Evolutionary conservation across 1,284 basidiomycete species (phyloP).

Genomic region (Pisolithus thermaeus): DNA sequence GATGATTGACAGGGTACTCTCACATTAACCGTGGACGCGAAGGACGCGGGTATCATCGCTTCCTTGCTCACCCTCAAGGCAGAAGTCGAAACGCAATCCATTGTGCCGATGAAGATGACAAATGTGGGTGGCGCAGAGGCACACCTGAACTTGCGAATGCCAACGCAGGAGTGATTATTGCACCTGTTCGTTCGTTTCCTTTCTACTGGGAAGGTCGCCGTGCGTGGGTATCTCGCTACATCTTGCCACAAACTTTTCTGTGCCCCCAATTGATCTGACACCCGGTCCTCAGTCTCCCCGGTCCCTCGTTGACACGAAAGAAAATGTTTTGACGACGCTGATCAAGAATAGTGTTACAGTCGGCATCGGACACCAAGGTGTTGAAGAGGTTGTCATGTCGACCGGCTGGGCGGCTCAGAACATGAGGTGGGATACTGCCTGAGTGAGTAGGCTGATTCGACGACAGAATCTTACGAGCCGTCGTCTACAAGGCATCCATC

Average conservation of each 20-base stretch:
- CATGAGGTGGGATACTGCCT: conserved; percentile 49
- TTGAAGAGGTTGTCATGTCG: conserved; percentile 6
- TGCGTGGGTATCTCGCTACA: conserved; percentile 30
- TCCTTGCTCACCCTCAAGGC: conserved; percentile 71
- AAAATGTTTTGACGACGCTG: conserved; percentile 62
- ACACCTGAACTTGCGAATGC: conserved; percentile 67
- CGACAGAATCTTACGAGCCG: neutral
- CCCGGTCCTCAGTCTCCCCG: conserved; percentile 42
- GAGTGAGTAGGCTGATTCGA: conserved; percentile 12
- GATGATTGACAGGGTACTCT: conserved; percentile 36
- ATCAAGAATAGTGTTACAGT: conserved; percentile 67
- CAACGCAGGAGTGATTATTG: conserved; percentile 70
- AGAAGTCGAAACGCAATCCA: conserved; percentile 50
- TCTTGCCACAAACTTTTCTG: neutral
- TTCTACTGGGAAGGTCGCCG: conserved; percentile 50
- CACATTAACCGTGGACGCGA: conserved; percentile 51
- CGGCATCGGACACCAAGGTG: conserved; percentile 53
- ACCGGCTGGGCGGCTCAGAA: conserved; percentile 52
- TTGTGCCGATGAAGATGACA: conserved; percentile 45
- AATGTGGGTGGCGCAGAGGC: conserved; percentile 72
- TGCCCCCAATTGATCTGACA: conserved; percentile 15
- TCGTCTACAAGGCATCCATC: conserved; percentile 15
- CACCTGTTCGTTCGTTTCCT: conserved; percentile 55
- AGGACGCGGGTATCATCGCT: conserved; percentile 73
- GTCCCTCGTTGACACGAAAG: conserved; percentile 67